Evolutionary conservation across 164 flowering plant species (phyloP), one percentile per base, ranked within the genome.

Genomic region (Houttuynia cordata): DNA sequence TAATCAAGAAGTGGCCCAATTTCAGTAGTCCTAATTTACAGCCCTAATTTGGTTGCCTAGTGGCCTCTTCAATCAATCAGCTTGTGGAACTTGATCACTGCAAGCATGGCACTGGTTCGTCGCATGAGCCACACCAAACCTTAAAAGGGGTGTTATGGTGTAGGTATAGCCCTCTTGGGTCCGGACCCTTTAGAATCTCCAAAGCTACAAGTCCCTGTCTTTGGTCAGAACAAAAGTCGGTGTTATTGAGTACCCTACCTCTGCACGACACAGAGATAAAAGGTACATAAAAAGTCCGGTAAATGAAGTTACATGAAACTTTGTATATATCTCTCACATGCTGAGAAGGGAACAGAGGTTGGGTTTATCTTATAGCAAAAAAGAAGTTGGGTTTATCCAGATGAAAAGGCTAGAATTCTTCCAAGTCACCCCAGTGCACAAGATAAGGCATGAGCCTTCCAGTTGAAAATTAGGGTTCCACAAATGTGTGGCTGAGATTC

Each of bases 361-460:
- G n/a, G n/a, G n/a, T n/a, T n/a, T n/a, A n/a, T n/a, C n/a, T n/a
- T n/a, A n/a, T n/a, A n/a, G n/a, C n/a, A n/a, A n/a, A n/a, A n/a
- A n/a, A n/a, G n/a, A n/a, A 6, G 37, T 56, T 30, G 37, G 17
- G 39, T 56, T 56, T 56, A 56, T 56, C 58, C 39, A 24, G 24
- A 21, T 56, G 18, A 56, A 56, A 14, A 56, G 58, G 58, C 58
- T 25, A 23, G 1, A 23, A 18, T 22, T 24, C 58, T 25, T 56
- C 58, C 58, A 56, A 23, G 58, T 56, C 58, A 24, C 39, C 34
- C 24, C n/a, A 10, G 6, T 8, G 58, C 1, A 56, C 30, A 56
- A 12, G 55, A 52, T 52, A 52, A 52, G 55, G 55, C 55, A 21
- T 52, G 55, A 12, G 23, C 55, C 18, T 52, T 52, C 55, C 23